phyloP scores from a whole-genome alignment of 345 rosid genomes.

The Stellera chamaejasme region DNA sequence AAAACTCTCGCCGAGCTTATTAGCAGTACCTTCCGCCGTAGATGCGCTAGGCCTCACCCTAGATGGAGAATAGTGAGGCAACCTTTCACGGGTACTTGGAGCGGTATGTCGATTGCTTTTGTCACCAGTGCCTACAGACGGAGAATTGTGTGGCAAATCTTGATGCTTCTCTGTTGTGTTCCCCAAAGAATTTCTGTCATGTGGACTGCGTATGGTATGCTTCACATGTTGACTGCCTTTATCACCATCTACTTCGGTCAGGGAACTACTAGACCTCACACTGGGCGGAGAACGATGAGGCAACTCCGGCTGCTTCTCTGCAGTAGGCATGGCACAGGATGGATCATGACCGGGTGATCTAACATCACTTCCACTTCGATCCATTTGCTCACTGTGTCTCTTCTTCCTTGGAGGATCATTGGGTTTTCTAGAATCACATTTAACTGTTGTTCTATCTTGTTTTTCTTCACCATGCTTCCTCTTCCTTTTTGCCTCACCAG shows the following conservation, averaged over 20 bases:
- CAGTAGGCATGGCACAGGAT: slow-evolving; percentile 21
- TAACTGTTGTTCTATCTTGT: slow-evolving; percentile 17
- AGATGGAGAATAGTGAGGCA: too few species aligned
- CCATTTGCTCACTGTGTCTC: slow-evolving; percentile 15
- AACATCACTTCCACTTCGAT: slow-evolving; percentile 20
- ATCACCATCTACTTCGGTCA: background rate
- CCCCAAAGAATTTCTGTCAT: slow-evolving; percentile 24
- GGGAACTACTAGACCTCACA: slow-evolving; percentile 17
- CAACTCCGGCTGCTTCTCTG: slow-evolving; percentile 15
- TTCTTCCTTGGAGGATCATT: slow-evolving; percentile 23
- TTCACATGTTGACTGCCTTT: slow-evolving; percentile 7
- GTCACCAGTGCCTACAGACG: too few species aligned
- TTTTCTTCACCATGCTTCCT: slow-evolving; percentile 18
- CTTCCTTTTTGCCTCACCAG: slow-evolving; percentile 21
- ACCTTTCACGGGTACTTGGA: too few species aligned
- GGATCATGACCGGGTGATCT: slow-evolving; percentile 20
- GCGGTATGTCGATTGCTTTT: too few species aligned
- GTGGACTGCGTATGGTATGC: background rate
- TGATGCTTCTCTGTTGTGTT: background rate
- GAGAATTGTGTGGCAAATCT: too few species aligned
- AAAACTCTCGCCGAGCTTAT: too few species aligned
- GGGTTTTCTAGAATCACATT: slow-evolving; percentile 1
- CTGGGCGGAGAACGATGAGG: slow-evolving; percentile 12
- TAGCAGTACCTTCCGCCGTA: too few species aligned
- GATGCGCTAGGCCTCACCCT: slow-evolving; percentile 10